A percentile compares a stretch with the other conserved stretches of the same genome.
Conservation (phyloP, 805 yeast species). For the Saturnispora zaruensis region DNA sequence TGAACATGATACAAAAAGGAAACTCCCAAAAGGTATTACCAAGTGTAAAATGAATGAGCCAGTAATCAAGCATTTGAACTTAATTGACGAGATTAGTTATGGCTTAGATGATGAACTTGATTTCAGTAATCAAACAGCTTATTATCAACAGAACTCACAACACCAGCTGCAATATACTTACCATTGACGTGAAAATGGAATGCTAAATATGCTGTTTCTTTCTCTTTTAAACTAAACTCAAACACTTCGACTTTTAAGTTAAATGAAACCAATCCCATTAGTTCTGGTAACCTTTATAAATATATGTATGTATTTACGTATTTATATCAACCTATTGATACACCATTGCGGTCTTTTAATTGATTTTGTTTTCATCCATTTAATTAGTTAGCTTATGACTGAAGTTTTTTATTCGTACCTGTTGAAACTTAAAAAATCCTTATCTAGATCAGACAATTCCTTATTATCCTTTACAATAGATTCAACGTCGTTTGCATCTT, state of each 20-base stretch:
- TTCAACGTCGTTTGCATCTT: slow-evolving; percentile 15
- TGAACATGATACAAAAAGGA: background rate
- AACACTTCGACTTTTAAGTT: background rate
- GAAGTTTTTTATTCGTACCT: background rate
- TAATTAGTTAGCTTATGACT: background rate
- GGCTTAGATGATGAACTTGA: slow-evolving; percentile 13
- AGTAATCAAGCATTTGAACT: background rate
- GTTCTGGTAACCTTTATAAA: background rate
- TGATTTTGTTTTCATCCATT: background rate
- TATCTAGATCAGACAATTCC: background rate
- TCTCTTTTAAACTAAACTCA: background rate
- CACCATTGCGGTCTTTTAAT: background rate
- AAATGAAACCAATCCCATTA: background rate
- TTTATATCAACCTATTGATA: background rate
- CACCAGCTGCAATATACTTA: background rate
- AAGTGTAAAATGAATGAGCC: background rate
- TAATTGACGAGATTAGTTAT: slow-evolving; percentile 14
- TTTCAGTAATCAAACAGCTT: background rate
- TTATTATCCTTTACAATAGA: slow-evolving; percentile 8
- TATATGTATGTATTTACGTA: background rate
- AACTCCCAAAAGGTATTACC: background rate
- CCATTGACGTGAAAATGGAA: background rate
- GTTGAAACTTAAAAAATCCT: background rate
- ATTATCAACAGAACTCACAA: background rate
- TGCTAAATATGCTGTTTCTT: background rate